These are phyloP conservation scores for Chytriomyces confervae DNA, from an alignment of 192 early-diverging fungal genomes.

Conservation along the genomic window DNA sequence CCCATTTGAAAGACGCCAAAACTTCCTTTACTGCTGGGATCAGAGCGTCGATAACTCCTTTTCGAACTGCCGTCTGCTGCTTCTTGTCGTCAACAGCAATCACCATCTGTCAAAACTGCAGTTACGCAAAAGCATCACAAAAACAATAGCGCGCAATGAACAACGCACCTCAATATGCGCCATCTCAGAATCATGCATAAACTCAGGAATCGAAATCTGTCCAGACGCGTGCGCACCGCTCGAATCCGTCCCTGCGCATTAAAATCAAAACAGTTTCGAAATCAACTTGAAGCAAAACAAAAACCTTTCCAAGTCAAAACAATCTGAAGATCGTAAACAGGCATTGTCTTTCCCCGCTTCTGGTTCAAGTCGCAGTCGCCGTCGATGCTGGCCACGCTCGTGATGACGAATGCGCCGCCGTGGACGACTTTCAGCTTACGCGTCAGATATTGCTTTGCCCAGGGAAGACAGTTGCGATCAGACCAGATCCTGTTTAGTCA, in stretches of 20 bases:
- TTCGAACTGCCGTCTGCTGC: neutral
- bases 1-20: constrained; percentile 67
- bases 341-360: constrained; percentile 90
- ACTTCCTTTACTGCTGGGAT: constrained; percentile 35
- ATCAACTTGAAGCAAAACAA: constrained; percentile 12
- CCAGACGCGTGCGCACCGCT: constrained; percentile 71
- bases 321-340: constrained; percentile 87
- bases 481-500: constrained; percentile 53
- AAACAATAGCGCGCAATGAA: neutral
- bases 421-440: constrained; percentile 61
- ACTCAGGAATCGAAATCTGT: constrained; percentile 83
- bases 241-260: constrained; percentile 33
- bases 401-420: constrained; percentile 62
- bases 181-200: constrained; percentile 83
- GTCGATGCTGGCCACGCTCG: constrained; percentile 65
- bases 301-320: constrained; percentile 71
- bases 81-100: constrained; percentile 13
- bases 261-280: neutral
- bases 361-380: constrained; percentile 93
- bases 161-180: constrained; percentile 76
- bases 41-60: neutral
- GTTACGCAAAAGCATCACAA: neutral
- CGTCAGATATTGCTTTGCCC: constrained; percentile 86
- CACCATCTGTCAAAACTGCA: neutral
- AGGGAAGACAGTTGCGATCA: constrained; percentile 87